Evolutionary conservation across 176 grass and related monocot species (phyloP).

Genomic region (Thinopyrum elongatum): DNA sequence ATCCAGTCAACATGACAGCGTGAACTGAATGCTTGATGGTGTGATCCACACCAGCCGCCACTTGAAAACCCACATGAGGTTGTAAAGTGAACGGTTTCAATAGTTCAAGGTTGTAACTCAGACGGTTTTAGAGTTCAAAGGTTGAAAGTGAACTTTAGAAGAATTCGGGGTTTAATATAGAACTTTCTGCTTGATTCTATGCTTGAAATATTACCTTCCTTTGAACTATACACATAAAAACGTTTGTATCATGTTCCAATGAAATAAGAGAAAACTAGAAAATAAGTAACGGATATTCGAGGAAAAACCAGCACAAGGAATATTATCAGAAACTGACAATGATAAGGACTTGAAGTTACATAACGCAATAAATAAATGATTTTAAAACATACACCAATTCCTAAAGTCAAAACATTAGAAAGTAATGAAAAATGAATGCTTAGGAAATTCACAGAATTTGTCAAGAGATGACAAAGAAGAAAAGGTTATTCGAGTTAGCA

Average conservation of each 20-base stretch:
- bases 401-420: background rate
- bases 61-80: background rate
- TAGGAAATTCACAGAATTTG: background rate
- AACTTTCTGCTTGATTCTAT: background rate
- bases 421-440: background rate
- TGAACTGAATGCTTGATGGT: conserved; percentile 3
- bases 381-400: background rate
- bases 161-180: too few species aligned
- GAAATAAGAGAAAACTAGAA: conserved; percentile 1
- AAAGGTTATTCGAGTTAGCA: background rate
- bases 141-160: too few species aligned
- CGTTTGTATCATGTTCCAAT: background rate
- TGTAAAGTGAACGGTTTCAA: background rate
- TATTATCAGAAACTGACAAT: background rate
- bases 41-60: background rate
- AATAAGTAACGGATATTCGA: background rate
- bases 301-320: background rate
- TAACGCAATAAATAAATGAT: background rate
- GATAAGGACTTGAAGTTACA: background rate
- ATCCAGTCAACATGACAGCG: background rate
- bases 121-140: too few species aligned
- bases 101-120: too few species aligned
- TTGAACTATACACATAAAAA: background rate
- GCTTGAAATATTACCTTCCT: background rate
- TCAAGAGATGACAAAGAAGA: background rate